A percentile compares a stretch with the other conserved stretches of the same genome.
phyloP scores from a whole-genome alignment of 345 rosid species.

The Anacardium occidentale region DNA sequence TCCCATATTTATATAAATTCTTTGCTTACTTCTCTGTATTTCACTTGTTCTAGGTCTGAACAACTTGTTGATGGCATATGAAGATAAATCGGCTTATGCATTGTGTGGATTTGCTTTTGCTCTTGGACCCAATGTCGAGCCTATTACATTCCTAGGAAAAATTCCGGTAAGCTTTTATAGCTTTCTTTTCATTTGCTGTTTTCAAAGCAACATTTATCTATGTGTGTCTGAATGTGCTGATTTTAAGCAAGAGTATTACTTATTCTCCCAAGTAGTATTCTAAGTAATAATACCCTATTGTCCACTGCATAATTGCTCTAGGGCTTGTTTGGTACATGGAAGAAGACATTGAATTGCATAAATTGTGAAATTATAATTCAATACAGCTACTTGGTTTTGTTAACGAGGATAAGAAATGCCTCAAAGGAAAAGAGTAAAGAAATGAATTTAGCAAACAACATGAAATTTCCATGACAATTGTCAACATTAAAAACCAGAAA shows the following conservation, averaged over 20 bases:
- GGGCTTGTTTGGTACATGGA: too few species aligned
- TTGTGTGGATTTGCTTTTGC: conserved; percentile 85
- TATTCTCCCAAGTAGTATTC: too few species aligned
- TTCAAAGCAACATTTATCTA: neutral
- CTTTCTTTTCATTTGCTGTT: neutral
- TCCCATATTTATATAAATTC: conserved; percentile 8
- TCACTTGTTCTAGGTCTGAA: conserved; percentile 54
- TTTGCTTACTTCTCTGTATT: conserved; percentile 8
- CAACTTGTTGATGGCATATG: conserved; percentile 82
- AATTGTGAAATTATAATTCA: too few species aligned
- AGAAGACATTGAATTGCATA: too few species aligned
- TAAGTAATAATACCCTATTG: neutral
- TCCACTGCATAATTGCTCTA: neutral
- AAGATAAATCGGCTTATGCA: conserved; percentile 92
- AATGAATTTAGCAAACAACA: too few species aligned
- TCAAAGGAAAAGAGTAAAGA: too few species aligned
- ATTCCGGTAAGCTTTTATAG: conserved; percentile 51
- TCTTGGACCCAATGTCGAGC: conserved; percentile 69
- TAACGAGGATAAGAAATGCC: too few species aligned
- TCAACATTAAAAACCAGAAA: too few species aligned
- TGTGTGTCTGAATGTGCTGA: neutral
- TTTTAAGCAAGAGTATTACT: neutral
- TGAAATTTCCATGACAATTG: too few species aligned
- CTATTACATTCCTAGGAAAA: conserved; percentile 71
- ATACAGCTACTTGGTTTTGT: too few species aligned